phyloP scores from a whole-genome alignment of 2,329 filamentous ascomycete species.

The Fusarium tupiense region DNA sequence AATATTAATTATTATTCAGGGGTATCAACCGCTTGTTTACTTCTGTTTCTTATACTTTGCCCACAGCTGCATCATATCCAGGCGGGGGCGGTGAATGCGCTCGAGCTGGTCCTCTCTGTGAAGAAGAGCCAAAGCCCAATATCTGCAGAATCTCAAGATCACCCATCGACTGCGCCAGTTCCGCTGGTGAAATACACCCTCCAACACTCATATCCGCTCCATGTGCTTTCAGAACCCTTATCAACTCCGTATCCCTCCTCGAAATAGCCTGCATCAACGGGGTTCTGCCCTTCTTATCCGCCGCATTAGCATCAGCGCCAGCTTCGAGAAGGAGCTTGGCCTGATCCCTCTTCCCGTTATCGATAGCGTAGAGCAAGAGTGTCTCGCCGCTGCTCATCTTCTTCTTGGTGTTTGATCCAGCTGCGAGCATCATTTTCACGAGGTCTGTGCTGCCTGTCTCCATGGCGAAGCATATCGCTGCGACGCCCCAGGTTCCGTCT shows the following conservation, averaged over 20 bases:
- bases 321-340: conserved; percentile 43
- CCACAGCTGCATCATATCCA: conserved; percentile 30
- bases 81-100: conserved; percentile 38
- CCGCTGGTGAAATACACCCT: conserved; percentile 33
- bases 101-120: conserved; percentile 2
- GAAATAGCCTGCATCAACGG: conserved; percentile 48
- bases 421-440: conserved; percentile 41
- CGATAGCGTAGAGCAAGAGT: conserved; percentile 46
- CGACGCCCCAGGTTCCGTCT: conserved; percentile 35
- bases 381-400: conserved; percentile 46
- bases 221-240: conserved; percentile 42
- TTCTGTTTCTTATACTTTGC: conserved; percentile 18
- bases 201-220: conserved; percentile 40
- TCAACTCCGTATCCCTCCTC: conserved; percentile 42
- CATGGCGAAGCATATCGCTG: conserved; percentile 41
- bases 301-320: conserved; percentile 47
- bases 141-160: conserved; percentile 41
- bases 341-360: conserved; percentile 36
- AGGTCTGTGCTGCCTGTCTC: conserved; percentile 40
- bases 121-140: conserved; percentile 31
- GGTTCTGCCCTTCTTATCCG: conserved; percentile 45
- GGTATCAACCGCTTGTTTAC: conserved; percentile 8
- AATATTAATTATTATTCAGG: conserved; percentile 14
- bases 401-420: conserved; percentile 42
- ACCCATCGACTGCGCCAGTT: conserved; percentile 39